Evolutionary conservation across 73 alveolate genomes (phyloP), one percentile per base, ranked within the genome.

Genomic region (Diophrys appendiculata): DNA sequence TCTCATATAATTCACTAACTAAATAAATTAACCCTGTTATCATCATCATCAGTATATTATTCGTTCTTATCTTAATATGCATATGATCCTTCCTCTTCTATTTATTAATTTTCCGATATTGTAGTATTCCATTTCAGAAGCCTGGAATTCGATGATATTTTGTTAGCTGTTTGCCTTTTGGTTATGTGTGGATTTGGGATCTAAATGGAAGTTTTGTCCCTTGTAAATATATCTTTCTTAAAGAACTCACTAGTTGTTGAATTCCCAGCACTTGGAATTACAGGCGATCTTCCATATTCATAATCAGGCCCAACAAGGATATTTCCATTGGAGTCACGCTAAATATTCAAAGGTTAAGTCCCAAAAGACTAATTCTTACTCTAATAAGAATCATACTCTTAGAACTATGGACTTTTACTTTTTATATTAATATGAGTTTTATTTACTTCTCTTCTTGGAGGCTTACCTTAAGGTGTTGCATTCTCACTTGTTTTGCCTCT

Each of bases 161-260:
- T 43, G 18, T 43, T n/a, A n/a, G n/a, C 60, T 43, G 5, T 43
- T 18, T 43, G 5, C 18, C 60, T 5, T 18, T 11, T 43, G 5
- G 60, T 43, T 43, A 43, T 43, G 60, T 43, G 60, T 11, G 60
- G 60, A 43, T 43, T 43, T 43, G 60, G 60, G 60, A 43, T 43
- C 18, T 43, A 43, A 18, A 43, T 18, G 5, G 5, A 18, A 18
- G 60, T 43, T 18, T 43, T 43, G 60, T 43, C 60, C 18, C 60
- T 5, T 11, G 60, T 43, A 18, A 43, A 43, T 5, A 43, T 43
- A 18, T 43, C 60, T 18, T 43, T 43, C 18, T 43, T 43, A 18
- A 43, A 43, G 60, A 43, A 43, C 60, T 43, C 60, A 43, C 60
- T 43, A 11, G 60, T 18, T 43, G 60, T 43, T 5, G 60, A 43